Percentiles rank a stretch among this genome's conserved stretches.
These are phyloP conservation scores for Triticum urartu DNA, from an alignment of 176 grass and related monocot genomes.

Conservation along the genomic window DNA sequence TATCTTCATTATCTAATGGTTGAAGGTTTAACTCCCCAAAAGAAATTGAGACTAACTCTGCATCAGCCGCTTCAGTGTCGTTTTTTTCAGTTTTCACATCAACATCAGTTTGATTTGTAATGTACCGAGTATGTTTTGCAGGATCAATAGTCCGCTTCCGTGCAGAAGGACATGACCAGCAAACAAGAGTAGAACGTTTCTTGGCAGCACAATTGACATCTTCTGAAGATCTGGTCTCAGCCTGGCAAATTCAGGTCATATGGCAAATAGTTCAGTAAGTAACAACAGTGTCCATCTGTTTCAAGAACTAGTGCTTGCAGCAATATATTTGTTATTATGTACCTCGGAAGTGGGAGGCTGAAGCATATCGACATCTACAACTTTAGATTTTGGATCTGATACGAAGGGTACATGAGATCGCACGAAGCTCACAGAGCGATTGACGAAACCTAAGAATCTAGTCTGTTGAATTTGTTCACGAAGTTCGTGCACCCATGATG, in stretches of 20 bases:
- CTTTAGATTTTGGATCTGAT: slow-evolving; percentile 72
- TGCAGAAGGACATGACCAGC: slow-evolving; percentile 49
- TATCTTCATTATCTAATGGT: slow-evolving; percentile 25
- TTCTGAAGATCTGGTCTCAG: slow-evolving; percentile 20
- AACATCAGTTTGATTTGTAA: neutral
- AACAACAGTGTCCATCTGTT: neutral
- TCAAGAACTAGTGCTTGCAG: slow-evolving; percentile 24
- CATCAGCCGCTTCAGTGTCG: neutral
- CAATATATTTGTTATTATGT: neutral
- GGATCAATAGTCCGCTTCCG: slow-evolving; percentile 9
- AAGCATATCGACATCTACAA: slow-evolving; percentile 68
- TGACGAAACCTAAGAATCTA: slow-evolving; percentile 74
- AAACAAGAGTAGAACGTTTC: slow-evolving; percentile 35
- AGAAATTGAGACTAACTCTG: slow-evolving; percentile 11
- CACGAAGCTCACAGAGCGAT: slow-evolving; percentile 70
- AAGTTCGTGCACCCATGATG: slow-evolving; percentile 77
- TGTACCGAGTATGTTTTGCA: slow-evolving; percentile 26
- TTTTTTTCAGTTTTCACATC: slow-evolving; percentile 14
- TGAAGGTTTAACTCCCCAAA: slow-evolving; percentile 26
- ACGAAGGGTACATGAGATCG: slow-evolving; percentile 69
- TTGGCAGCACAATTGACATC: slow-evolving; percentile 12
- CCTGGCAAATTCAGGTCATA: slow-evolving; percentile 33
- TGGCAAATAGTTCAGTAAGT: neutral
- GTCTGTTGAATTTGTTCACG: slow-evolving; percentile 70
- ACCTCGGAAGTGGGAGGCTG: slow-evolving; percentile 38